Evolutionary conservation across 2,329 filamentous ascomycete species (phyloP), one percentile per base, ranked within the genome.

Genomic region (Pseudodiploospora longispora): DNA sequence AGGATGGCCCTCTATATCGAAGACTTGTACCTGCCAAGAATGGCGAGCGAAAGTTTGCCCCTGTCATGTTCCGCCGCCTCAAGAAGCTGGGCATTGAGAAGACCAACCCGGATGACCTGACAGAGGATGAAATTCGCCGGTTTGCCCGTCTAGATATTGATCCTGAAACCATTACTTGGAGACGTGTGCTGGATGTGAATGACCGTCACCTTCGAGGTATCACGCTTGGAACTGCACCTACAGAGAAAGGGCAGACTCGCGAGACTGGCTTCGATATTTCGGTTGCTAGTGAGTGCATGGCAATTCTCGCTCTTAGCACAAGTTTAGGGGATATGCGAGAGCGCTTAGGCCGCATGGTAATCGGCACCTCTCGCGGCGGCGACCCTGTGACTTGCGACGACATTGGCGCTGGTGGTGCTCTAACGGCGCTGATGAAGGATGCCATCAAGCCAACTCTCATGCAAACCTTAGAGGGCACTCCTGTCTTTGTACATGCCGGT

Each of bases 391-490:
- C 93, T 47, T 95, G 89, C 59, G 93, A 98, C 60, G 93, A 98
- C 60, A 81, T 98, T 57, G 93, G 93, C 54, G 87, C 83, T 19
- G 90, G 90, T 43, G 93, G 93, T 56, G 93, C 93, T 41, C 72
- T 98, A 52, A 89, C 93, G 36, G 91, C 90, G 30, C 74, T 98
- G 57, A 96, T 98, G 87, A 93, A 85, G 70, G 93, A 98, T 66
- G 90, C 93, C 45, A 95, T 97, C 70, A 98, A 98, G 75, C 93
- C 93, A 47, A 98, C 96, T 69, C 72, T 98, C 52, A 97, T 98
- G 93, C 93, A 98, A 68, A 95, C 88, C 30, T 74, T 98, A 42
- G 93, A 98, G 65, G 93, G 93, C 29, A 98, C 93, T 6, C 93
- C 93, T 0, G 93, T 97, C 3, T 94, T 98, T 60, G 93, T 98